These are phyloP conservation scores for Rhodotorula sp. DNA, from an alignment of 1,284 basidiomycete species.

Conservation along the genomic window DNA sequence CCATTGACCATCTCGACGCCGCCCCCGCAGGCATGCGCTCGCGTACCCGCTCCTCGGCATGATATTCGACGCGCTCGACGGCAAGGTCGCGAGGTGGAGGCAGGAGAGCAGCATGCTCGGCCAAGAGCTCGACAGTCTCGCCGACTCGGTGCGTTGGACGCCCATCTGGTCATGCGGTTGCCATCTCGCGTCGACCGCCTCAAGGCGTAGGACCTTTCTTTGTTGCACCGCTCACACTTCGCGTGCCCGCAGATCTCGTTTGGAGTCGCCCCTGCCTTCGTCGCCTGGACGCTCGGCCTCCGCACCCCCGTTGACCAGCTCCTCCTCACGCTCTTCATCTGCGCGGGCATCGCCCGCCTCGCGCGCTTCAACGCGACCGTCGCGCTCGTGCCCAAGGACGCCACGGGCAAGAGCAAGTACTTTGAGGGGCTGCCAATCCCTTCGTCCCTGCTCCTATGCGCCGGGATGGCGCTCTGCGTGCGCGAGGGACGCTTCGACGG, in stretches of 20 bases:
- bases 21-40: constrained; percentile 63
- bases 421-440: constrained; percentile 99
- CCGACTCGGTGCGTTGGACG: constrained; percentile 73
- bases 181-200: no score
- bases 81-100: constrained; percentile 96
- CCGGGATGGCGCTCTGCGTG: constrained; percentile 77
- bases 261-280: constrained; percentile 89
- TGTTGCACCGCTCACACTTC: neutral
- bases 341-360: constrained; percentile 91
- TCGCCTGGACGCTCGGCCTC: constrained; percentile 85
- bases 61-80: constrained; percentile 97
- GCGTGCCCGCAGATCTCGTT: constrained; percentile 72
- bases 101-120: constrained; percentile 95
- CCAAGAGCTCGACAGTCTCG: constrained; percentile 95
- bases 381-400: constrained; percentile 87
- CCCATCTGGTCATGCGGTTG: no score
- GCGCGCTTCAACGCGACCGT: constrained; percentile 99
- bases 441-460: constrained; percentile 80
- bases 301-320: constrained; percentile 86
- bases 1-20: neutral
- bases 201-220: neutral
- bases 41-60: constrained; percentile 90
- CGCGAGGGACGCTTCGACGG: constrained; percentile 74
- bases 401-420: constrained; percentile 82
- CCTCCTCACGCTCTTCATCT: constrained; percentile 85